Evolutionary conservation across 2,329 filamentous ascomycete genomes (phyloP).

Genomic region (Colletotrichum lentis): DNA sequence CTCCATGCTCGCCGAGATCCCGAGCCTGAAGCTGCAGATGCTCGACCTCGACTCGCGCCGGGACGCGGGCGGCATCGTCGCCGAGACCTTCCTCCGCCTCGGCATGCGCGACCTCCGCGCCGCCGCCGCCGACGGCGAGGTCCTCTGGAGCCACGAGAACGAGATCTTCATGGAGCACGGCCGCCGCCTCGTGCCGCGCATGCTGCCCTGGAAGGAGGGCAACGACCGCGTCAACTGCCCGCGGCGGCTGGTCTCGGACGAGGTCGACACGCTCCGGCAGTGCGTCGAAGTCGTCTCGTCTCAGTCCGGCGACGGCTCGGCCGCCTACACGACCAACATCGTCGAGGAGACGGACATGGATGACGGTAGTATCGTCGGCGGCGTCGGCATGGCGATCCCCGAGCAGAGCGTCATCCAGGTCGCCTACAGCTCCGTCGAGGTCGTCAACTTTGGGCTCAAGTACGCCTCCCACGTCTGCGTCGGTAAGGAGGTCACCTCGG

Average conservation of each 20-base stretch:
- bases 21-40: slow-evolving; percentile 37
- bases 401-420: slow-evolving; percentile 43
- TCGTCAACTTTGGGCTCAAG: slow-evolving; percentile 42
- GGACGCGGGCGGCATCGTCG: neutral
- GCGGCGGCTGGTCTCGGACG: slow-evolving; percentile 47
- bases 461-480: slow-evolving; percentile 46
- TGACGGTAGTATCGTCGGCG: slow-evolving; percentile 3
- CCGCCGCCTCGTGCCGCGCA: slow-evolving; percentile 48
- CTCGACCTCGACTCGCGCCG: slow-evolving; percentile 35
- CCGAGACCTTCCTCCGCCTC: slow-evolving; percentile 33
- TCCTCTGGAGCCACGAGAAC: slow-evolving; percentile 35
- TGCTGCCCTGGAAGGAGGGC: slow-evolving; percentile 50
- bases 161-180: slow-evolving; percentile 49
- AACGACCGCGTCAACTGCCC: slow-evolving; percentile 52
- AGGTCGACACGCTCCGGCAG: slow-evolving; percentile 47
- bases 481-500: slow-evolving; percentile 44
- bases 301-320: slow-evolving; percentile 30
- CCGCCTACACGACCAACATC: slow-evolving; percentile 40
- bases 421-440: slow-evolving; percentile 49
- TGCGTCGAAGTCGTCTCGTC: slow-evolving; percentile 43
- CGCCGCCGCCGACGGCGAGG: slow-evolving; percentile 15
- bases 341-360: slow-evolving; percentile 36
- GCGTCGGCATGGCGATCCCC: neutral
- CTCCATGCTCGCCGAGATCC: slow-evolving; percentile 35
- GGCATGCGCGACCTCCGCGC: slow-evolving; percentile 18